These are phyloP conservation scores for Aspergillus sp. DNA, from an alignment of 2,329 filamentous ascomycete genomes.

Conservation along the genomic window DNA sequence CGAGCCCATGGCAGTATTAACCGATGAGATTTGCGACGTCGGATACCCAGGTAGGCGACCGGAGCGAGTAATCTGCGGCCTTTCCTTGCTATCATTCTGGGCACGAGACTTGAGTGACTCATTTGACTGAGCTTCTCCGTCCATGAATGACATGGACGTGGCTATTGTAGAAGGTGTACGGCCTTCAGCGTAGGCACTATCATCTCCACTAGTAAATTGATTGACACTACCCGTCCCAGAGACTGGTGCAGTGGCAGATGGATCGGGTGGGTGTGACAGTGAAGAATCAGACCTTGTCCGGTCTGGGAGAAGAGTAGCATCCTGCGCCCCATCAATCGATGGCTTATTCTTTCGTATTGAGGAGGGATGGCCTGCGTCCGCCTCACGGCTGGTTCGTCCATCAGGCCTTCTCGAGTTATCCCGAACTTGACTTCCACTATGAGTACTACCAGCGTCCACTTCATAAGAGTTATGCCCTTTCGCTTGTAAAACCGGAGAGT, in stretches of 20 bases:
- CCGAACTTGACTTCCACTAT: slow-evolving; percentile 17
- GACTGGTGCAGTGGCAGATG: slow-evolving; percentile 23
- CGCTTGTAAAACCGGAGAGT: slow-evolving; percentile 35
- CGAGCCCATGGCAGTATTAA: slow-evolving; percentile 45
- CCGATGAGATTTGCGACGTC: slow-evolving; percentile 42
- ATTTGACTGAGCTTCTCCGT: slow-evolving; percentile 27
- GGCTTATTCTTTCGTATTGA: slow-evolving; percentile 25
- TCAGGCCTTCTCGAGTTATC: slow-evolving; percentile 30
- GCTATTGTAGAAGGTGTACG: slow-evolving; percentile 28
- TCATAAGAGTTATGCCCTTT: slow-evolving; percentile 33
- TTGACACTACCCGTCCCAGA: slow-evolving; percentile 31
- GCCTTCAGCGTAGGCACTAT: slow-evolving; percentile 26
- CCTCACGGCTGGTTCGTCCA: slow-evolving; percentile 29
- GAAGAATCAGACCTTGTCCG: slow-evolving; percentile 31
- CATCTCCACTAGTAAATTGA: slow-evolving; percentile 28
- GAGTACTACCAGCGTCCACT: slow-evolving; percentile 23
- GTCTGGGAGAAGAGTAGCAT: slow-evolving; percentile 33
- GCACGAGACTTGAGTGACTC: slow-evolving; percentile 28
- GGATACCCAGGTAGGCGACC: slow-evolving; percentile 47
- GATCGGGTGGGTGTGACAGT: slow-evolving; percentile 29
- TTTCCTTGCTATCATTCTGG: slow-evolving; percentile 29
- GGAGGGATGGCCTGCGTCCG: slow-evolving; percentile 25
- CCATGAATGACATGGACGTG: slow-evolving; percentile 30
- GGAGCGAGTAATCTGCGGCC: slow-evolving; percentile 41
- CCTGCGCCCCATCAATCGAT: slow-evolving; percentile 24